Conservation (phyloP, 345 rosid species). For the Mangifera indica region DNA sequence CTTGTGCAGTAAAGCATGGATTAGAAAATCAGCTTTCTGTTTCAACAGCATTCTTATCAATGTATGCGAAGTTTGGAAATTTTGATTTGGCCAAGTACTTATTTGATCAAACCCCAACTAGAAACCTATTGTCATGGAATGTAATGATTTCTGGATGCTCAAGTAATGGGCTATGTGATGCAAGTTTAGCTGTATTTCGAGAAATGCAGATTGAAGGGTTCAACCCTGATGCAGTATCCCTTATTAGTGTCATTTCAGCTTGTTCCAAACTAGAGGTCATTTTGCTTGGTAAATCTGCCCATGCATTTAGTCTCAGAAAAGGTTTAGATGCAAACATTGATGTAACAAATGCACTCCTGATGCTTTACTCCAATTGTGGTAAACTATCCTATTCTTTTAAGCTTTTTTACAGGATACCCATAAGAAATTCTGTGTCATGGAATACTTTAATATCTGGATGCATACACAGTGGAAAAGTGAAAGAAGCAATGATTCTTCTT, state of each 20-base stretch:
- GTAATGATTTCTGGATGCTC: conserved; percentile 46
- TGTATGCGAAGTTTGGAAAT: conserved; percentile 45
- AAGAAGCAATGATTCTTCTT: conserved; percentile 38
- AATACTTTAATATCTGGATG: conserved; percentile 42
- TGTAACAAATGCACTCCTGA: conserved; percentile 41
- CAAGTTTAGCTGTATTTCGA: conserved; percentile 32
- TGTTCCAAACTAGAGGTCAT: conserved; percentile 37
- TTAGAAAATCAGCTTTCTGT: conserved; percentile 35
- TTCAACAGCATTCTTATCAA: conserved; percentile 43
- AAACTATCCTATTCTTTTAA: conserved; percentile 27
- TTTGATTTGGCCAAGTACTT: conserved; percentile 36
- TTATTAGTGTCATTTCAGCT: conserved; percentile 34
- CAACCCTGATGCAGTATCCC: conserved; percentile 36
- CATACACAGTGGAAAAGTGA: conserved; percentile 33
- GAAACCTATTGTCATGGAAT: conserved; percentile 44
- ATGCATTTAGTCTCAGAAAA: conserved; percentile 40
- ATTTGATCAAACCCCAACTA: conserved; percentile 33
- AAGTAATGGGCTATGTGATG: conserved; percentile 35
- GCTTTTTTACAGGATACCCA: conserved; percentile 33
- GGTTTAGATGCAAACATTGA: conserved; percentile 33
- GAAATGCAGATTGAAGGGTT: conserved; percentile 42
- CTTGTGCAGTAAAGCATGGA: conserved; percentile 40
- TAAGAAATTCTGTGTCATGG: conserved; percentile 38
- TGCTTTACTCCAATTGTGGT: conserved; percentile 35
- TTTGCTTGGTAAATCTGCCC: conserved; percentile 42